Evolutionary conservation across 2,329 filamentous ascomycete species (phyloP), one percentile per base, ranked within the genome.

Genomic region (Fusarium phyllophilum): DNA sequence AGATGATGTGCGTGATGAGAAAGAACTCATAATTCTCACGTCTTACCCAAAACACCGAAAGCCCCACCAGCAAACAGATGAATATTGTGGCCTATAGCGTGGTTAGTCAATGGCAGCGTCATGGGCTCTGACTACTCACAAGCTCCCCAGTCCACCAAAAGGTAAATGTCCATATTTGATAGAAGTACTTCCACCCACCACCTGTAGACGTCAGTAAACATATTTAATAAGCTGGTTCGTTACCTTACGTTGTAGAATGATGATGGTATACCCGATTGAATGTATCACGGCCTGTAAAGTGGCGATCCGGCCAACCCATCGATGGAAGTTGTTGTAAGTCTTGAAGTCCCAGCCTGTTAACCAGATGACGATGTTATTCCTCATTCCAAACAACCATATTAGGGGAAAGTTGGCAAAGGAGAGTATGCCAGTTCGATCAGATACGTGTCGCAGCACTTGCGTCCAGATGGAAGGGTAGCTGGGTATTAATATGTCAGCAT

Each of bases 341-440:
- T 86, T 86, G 76, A 91, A 93, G n/a, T 89, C 89, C 91, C 91
- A 93, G 0, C 91, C 91, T 0, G 92, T 93, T 3, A 90, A 79
- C 89, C 89, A 92, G 55, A 92, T 82, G 29, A 92, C 84, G 0
- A 90, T 78, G 62, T 93, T 92, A 72, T 93, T 94, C 18, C 92
- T 84, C 77, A 89, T 88, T 1, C 88, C 89, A 72, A 93, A 93
- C 0, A 93, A 79, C 90, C 90, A 93, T 2, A 93, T 82, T 6
- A 92, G 75, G 0, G 90, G 89, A 10, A 93, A 85, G 71, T 92
- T 92, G 10, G 88, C 89, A 72, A 91, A 88, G 0, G 89, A 88
- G 22, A 93, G 85, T 46, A 91, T 87, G 3, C 91, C 91, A 1
- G 90, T 91, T 22, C 91, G 86, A 72, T 92, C 90, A 2, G 89